Base-by-base conservation (phyloP, 306 rosid genomes). In the Phaseolus lunatus region DNA sequence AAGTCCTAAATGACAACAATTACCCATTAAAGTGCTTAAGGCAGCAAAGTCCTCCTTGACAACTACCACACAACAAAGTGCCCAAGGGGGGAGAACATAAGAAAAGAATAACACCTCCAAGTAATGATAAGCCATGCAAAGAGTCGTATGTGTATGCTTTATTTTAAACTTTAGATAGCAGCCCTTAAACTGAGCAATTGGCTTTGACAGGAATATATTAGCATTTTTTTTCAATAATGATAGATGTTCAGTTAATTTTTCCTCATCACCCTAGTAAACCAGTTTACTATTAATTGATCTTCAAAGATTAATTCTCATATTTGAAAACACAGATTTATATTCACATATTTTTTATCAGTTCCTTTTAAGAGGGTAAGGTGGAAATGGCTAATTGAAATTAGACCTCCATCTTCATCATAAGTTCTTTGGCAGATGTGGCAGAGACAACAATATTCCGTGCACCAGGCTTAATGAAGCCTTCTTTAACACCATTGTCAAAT, bases 401-500 rank as follows among this genome's bases (percentile, higher is more conserved):
- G 78, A 94, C 98, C 98, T 94, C 97, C 92, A 94, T 85, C 87
- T 90, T 86, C 22, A 53, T 73, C 86, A 94, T 77, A 64, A 94
- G 98, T 81, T 94, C 98, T 84, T 94, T 78, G 53, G 97, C 90
- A 1, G 96, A 91, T 1, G 96, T 86, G 78, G 98, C 97, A 70
- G 97, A 91, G 84, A 94, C 68, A 75, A 91, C 88, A 67, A 94
- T 94, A 56, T 84, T 79, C 74, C 98, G 86, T 67, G 97, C 98
- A 76, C 84, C 75, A 0, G 96, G 94, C 87, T 87, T 90, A 70
- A 94, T 94, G 89, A 94, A 94, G 47, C 98, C 98, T 90, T 94
- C 96, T 79, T 87, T 26, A 37, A 94, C 98, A 56, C 98, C 97
- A 57, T 90, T 94, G 91, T 94, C 98, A 81, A 94, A 94, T 43